Base-by-base conservation (phyloP, 352 stramenopile genomes). In the Globisporangium parvum region DNA sequence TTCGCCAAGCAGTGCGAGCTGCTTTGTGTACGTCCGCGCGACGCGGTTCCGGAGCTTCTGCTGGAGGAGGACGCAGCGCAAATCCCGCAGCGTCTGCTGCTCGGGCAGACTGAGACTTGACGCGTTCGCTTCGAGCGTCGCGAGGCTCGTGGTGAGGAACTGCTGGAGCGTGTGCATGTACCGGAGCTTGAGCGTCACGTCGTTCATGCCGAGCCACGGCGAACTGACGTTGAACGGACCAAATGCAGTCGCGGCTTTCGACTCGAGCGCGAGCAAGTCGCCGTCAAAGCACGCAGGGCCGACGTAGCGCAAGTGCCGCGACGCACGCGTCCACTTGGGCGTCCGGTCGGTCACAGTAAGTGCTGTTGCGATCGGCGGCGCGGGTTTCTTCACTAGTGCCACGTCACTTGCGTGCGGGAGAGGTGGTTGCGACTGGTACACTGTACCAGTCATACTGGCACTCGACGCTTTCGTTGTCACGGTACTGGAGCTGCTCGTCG, bases 131-230 rank as follows among this genome's bases (percentile, higher is more conserved):
- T 92, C 77, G 21, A 92, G 61, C 40, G 76, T 81, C 28, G 85
- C 71, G 6, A 92, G 62, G 56, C 65, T 88, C 10, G 71, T 68
- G n/a, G 65, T 66, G 28, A 92, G 60, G 51, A 88, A 89, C 44
- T 87, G 66, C 57, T 92, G 75, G 42, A 92, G 66, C 10, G 82
- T 79, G 11, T 81, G 74, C 67, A 89, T 64, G 65, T 88, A 89
- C 21, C 77, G 66, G 61, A 83, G 72, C 61, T 89, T 90, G 28
- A 92, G 62, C 14, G 77, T 70, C 54, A 88, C 77, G 54, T 89
- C 80, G 48, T 89, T 92, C 26, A 77, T 55, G 1, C 79, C 82
- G 18, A 92, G 63, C 66, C 65, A 86, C 20, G 79, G 75, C 0
- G 71, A 77, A 57, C 68, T 82, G 17, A 85, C 33, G 62, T 83